phyloP scores from a whole-genome alignment of 306 rosid species.

The Benincasa hispida region DNA sequence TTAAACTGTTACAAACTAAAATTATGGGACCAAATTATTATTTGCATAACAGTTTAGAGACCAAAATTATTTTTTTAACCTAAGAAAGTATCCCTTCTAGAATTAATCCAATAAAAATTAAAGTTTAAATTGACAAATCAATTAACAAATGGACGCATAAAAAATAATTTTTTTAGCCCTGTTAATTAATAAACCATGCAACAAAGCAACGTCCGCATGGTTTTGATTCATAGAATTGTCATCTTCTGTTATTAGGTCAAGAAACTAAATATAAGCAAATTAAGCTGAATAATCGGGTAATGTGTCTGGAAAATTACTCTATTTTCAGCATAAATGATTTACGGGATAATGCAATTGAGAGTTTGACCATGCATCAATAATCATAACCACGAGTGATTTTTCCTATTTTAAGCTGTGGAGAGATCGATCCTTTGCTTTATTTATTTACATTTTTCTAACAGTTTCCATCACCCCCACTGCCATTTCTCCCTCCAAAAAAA shows the following conservation, averaged over 20 bases:
- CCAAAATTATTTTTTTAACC: no score
- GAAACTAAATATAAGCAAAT: neutral
- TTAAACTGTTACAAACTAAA: no score
- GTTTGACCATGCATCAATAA: neutral
- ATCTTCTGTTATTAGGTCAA: neutral
- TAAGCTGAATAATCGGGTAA: neutral
- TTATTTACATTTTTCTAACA: neutral
- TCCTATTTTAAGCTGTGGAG: neutral
- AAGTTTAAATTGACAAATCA: no score
- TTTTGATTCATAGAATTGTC: neutral
- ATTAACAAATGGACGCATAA: no score
- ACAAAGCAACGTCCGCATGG: no score
- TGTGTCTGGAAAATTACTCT: neutral
- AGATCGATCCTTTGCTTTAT: neutral
- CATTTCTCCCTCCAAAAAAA: neutral
- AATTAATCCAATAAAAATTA: no score
- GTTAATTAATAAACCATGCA: no score
- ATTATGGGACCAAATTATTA: no score
- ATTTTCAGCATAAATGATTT: neutral
- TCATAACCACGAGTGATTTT: neutral
- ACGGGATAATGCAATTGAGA: neutral
- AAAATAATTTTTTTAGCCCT: no score
- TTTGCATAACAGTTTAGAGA: no score
- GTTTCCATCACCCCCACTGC: neutral
- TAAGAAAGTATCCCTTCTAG: no score